Conservation (phyloP, 345 rosid genomes). For the rapeseed (Brassica napus) region Da-Ae NC_063445.1:56567501-56568000, state of each 20-base stretch:
- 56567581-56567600: background rate
- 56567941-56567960: background rate
- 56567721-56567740: background rate
- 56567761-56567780: background rate
- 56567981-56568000: slow-evolving; percentile 15
- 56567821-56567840: background rate
- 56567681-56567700: background rate
- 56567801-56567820: background rate
- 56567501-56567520: too few species aligned
- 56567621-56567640: background rate
- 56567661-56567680: background rate
- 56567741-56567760: background rate
- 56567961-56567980: background rate
- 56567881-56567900: background rate
- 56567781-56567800: too few species aligned
- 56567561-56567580: background rate
- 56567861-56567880: slow-evolving; percentile 1
- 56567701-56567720: background rate
- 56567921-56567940: too few species aligned
- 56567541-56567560: too few species aligned
- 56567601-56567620: background rate
- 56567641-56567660: slow-evolving; percentile 7
- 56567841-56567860: background rate
- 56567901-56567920: background rate
- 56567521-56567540: too few species aligned